phyloP scores from a whole-genome alignment of 805 yeast genomes.

The Wickerhamomyces xylosicus region DNA sequence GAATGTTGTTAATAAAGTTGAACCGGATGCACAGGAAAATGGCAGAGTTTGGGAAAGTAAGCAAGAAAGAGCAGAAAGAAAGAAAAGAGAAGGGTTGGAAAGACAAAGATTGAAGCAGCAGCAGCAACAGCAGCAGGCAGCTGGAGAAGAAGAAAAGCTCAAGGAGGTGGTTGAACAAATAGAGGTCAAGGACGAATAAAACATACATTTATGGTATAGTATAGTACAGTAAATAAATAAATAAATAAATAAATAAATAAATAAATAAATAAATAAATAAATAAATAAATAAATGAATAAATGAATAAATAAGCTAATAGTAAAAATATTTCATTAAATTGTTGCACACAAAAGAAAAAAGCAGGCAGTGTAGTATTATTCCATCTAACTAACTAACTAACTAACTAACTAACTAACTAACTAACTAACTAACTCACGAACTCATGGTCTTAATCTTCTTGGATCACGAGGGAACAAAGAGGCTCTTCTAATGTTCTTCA shows the following conservation, averaged over 20 bases:
- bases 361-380: too few relatives aligned
- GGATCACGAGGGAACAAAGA: conserved; percentile 99
- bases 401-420: too few relatives aligned
- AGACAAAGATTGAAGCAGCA: conserved; percentile 13
- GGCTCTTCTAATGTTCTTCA: conserved; percentile 98
- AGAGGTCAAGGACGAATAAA: background rate
- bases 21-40: background rate
- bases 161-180: background rate
- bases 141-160: background rate
- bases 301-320: too few relatives aligned
- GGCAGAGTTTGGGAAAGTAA: conserved; percentile 32
- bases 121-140: too few relatives aligned
- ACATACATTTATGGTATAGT: background rate
- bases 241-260: too few relatives aligned
- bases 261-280: too few relatives aligned
- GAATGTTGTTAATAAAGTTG: conserved; percentile 13
- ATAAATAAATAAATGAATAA: too few relatives aligned
- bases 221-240: too few relatives aligned
- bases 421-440: background rate
- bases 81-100: conserved; percentile 34
- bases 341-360: too few relatives aligned
- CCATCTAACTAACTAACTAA: too few relatives aligned
- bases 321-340: too few relatives aligned
- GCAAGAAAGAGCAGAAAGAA: conserved; percentile 46
- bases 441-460: conserved; percentile 75